Percentiles rank a stretch among this genome's conserved stretches.
Conservation (phyloP, 768 basidiomycete species). For the Xerocomus spinulosus region DNA sequence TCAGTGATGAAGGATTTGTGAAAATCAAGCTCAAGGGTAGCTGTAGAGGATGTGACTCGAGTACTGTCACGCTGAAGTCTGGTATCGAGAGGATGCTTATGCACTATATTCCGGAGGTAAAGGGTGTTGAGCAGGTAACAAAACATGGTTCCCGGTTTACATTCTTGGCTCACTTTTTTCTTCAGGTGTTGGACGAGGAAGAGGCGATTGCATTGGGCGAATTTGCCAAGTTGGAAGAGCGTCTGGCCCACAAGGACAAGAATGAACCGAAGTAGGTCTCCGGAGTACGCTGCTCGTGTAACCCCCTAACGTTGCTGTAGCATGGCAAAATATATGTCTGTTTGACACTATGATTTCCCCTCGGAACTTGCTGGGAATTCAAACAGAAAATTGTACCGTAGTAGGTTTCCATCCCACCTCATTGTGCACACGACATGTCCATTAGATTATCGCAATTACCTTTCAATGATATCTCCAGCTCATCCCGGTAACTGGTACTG, state of each 20-base stretch:
- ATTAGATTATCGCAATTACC: background rate
- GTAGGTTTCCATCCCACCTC: no score
- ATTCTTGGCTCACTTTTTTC: conserved; percentile 6
- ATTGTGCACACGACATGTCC: no score
- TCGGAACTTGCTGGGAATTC: no score
- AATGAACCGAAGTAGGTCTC: conserved; percentile 44
- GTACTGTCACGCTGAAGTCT: conserved; percentile 90
- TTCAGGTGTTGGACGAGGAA: conserved; percentile 83
- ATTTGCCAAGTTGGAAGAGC: conserved; percentile 82
- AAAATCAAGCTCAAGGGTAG: conserved; percentile 93
- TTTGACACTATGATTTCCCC: conserved; percentile 33
- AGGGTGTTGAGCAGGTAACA: conserved; percentile 79
- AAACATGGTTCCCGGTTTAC: background rate
- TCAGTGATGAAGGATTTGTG: conserved; percentile 79
- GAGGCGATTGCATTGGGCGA: conserved; percentile 83
- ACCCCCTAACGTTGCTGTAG: conserved; percentile 33
- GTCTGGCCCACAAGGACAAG: conserved; percentile 45
- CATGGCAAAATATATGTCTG: conserved; percentile 82
- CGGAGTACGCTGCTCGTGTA: background rate
- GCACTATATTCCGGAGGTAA: conserved; percentile 98
- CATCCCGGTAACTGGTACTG: background rate
- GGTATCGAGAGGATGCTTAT: conserved; percentile 99
- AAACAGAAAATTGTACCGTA: background rate
- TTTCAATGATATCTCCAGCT: background rate
- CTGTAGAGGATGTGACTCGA: conserved; percentile 92